Percentiles rank a stretch among this genome's conserved stretches.
Evolutionary conservation across 805 yeast genomes (phyloP).

Genomic region (Wickerhamiella azyma): DNA sequence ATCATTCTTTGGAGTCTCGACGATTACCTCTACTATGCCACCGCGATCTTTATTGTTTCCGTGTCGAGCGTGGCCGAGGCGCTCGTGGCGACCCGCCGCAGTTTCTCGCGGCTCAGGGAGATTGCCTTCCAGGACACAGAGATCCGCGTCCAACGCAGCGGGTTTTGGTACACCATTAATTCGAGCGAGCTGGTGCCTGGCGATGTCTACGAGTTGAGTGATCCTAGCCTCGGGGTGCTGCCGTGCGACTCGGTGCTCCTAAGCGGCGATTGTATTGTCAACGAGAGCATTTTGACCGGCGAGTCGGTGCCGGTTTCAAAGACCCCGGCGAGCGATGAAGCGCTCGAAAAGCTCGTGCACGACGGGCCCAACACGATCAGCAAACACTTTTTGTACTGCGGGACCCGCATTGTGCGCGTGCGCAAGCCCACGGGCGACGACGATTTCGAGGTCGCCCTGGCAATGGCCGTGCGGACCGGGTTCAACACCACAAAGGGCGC

Average conservation of each 20-base stretch:
- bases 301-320: constrained; percentile 96
- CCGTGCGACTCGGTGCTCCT: constrained; percentile 86
- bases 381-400: constrained; percentile 51
- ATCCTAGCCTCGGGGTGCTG: constrained; percentile 54
- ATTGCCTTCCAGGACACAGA: constrained; percentile 66
- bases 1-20: constrained; percentile 85
- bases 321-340: constrained; percentile 46
- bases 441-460: constrained; percentile 62
- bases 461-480: constrained; percentile 79
- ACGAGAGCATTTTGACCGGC: constrained; percentile 96
- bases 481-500: constrained; percentile 94
- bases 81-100: constrained; percentile 68
- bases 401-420: constrained; percentile 78
- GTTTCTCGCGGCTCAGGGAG: constrained; percentile 56
- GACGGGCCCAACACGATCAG: constrained; percentile 24
- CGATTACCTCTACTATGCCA: constrained; percentile 84
- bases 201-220: constrained; percentile 83
- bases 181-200: constrained; percentile 87
- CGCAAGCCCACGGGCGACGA: constrained; percentile 42
- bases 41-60: constrained; percentile 81
- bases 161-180: constrained; percentile 73
- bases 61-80: constrained; percentile 67
- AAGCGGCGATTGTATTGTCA: constrained; percentile 90
- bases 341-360: constrained; percentile 41
- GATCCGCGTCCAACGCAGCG: constrained; percentile 82